Conservation (phyloP, 208 protist genomes). For the Balamuthia mandrillaris region DNA sequence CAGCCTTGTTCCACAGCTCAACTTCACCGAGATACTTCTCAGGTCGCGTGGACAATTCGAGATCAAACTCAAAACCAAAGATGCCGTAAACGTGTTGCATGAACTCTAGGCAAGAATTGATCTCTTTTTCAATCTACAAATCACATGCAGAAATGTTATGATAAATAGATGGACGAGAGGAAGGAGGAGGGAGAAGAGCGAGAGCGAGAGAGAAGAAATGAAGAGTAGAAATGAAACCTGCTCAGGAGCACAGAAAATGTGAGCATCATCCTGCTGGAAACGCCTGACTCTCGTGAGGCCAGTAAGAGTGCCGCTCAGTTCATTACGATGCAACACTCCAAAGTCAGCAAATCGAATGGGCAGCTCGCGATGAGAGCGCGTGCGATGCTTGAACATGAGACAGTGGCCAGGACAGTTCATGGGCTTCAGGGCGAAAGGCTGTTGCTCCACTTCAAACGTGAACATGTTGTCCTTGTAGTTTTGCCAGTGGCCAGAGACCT, state of each 20-base stretch:
- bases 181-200: not conserved
- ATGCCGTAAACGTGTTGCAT: slow-evolving; percentile 92
- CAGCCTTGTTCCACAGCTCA: slow-evolving; percentile 89
- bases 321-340: slow-evolving; percentile 98
- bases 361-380: slow-evolving; percentile 94
- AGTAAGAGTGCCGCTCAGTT: slow-evolving; percentile 94
- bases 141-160: not conserved
- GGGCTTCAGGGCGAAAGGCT: slow-evolving; percentile 88
- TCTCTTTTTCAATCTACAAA: slow-evolving; percentile 86
- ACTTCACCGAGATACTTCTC: slow-evolving; percentile 92
- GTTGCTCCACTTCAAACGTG: slow-evolving; percentile 82
- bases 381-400: slow-evolving; percentile 92
- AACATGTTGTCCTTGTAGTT: slow-evolving; percentile 99
- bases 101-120: slow-evolving; percentile 86
- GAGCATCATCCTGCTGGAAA: slow-evolving; percentile 99
- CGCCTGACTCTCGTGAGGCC: slow-evolving; percentile 97
- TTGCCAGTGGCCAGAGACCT: slow-evolving; percentile 98
- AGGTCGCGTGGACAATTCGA: slow-evolving; percentile 94
- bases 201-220: not conserved
- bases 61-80: slow-evolving; percentile 93
- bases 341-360: slow-evolving; percentile 98
- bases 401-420: slow-evolving; percentile 99
- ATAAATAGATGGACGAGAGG: not conserved
- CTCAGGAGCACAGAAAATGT: slow-evolving; percentile 98
- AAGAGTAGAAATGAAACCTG: slow-evolving; percentile 69